These are phyloP conservation scores for Luffa aegyptiaca DNA, from an alignment of 306 rosid species.

Conservation along the genomic window DNA sequence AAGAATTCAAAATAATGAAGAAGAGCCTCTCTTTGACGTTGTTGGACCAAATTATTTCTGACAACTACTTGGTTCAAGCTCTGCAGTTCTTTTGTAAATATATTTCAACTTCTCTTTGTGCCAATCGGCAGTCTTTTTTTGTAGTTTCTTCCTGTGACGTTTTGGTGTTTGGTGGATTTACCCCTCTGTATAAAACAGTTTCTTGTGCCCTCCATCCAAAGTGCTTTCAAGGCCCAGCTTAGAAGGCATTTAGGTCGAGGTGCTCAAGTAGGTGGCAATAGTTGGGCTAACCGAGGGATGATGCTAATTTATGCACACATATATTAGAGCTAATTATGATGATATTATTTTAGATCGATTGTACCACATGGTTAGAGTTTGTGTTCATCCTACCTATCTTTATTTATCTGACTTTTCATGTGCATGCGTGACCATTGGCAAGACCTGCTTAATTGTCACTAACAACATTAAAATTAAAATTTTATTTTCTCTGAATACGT, in stretches of 20 bases:
- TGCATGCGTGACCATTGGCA: background rate
- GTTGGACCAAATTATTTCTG: background rate
- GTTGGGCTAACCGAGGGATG: slow-evolving; percentile 4
- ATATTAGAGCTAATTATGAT: background rate
- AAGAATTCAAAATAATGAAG: background rate
- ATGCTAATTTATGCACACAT: background rate
- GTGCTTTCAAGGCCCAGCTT: background rate
- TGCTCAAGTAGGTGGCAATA: slow-evolving; percentile 3
- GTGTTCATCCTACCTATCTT: background rate
- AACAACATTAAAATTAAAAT: background rate
- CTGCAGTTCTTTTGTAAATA: background rate
- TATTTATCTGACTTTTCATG: background rate
- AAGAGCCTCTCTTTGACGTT: background rate
- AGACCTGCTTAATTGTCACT: background rate
- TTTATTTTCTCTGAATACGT: background rate
- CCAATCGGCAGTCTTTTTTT: no score
- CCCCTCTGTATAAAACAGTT: no score
- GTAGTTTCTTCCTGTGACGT: no score
- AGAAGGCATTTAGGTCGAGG: background rate
- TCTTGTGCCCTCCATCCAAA: no score
- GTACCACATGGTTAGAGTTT: background rate
- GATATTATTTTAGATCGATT: background rate
- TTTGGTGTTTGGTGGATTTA: no score
- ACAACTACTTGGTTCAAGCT: background rate
- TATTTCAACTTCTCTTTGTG: no score